Conservation (phyloP, 805 yeast species). For the Wickerhamomyces subpelliculosus region DNA sequence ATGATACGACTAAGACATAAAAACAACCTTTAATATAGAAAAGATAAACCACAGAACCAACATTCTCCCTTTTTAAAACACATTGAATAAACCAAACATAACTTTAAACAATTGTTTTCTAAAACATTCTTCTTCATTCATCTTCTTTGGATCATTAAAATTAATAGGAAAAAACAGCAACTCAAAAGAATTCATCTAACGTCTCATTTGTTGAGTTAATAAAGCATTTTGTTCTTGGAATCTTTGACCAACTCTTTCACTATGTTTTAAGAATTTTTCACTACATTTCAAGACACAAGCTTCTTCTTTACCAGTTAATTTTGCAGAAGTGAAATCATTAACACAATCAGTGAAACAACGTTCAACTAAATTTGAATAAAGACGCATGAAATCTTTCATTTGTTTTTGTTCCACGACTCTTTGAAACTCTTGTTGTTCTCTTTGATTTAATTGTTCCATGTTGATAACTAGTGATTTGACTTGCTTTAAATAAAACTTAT, state of each 20-base stretch:
- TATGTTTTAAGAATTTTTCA: conserved; percentile 95
- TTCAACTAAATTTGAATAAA: conserved; percentile 90
- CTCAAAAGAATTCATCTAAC: conserved; percentile 5
- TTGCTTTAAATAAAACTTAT: not conserved
- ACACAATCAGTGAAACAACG: conserved; percentile 98
- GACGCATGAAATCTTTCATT: conserved; percentile 97
- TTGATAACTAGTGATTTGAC: conserved; percentile 12
- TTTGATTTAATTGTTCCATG: conserved; percentile 92
- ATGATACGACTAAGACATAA: no score
- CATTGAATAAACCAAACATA: not conserved
- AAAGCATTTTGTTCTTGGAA: conserved; percentile 95
- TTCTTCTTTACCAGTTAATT: conserved; percentile 78
- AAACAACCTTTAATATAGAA: not conserved
- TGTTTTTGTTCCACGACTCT: conserved; percentile 94
- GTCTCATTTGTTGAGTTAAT: conserved; percentile 63
- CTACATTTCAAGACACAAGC: conserved; percentile 86
- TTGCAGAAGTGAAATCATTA: conserved; percentile 93
- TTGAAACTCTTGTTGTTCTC: conserved; percentile 96
- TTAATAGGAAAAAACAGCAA: not conserved
- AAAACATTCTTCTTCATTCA: not conserved
- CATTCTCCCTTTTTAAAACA: not conserved
- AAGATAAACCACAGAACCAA: not conserved
- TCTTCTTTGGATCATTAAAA: not conserved
- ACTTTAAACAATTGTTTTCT: not conserved
- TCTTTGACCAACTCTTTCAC: conserved; percentile 97